Evolutionary conservation across 805 yeast genomes (phyloP).

Genomic region (Candida methanosorbosa): DNA sequence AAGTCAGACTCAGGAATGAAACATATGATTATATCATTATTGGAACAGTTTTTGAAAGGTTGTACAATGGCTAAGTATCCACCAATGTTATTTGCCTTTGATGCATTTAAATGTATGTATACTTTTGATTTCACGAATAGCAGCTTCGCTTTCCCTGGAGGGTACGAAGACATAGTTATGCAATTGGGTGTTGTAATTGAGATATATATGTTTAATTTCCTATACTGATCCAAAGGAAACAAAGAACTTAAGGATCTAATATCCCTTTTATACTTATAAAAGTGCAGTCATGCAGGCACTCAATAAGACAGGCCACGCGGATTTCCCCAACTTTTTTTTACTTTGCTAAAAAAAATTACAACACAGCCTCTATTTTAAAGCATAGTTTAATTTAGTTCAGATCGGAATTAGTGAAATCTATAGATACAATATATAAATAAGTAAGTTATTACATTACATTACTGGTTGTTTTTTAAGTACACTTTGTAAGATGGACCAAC

Average conservation of each 20-base stretch:
- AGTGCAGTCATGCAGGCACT: too few relatives aligned
- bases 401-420: too few relatives aligned
- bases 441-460: background rate
- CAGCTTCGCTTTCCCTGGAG: slow-evolving; percentile 36
- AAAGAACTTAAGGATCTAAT: too few relatives aligned
- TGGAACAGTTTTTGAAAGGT: slow-evolving; percentile 36
- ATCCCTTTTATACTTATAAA: too few relatives aligned
- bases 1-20: slow-evolving; percentile 56
- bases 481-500: slow-evolving; percentile 1
- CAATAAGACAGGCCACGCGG: too few relatives aligned
- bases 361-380: too few relatives aligned
- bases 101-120: slow-evolving; percentile 73
- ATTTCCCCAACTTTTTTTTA: too few relatives aligned
- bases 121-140: slow-evolving; percentile 59
- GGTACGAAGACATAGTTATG: slow-evolving; percentile 10
- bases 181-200: too few relatives aligned
- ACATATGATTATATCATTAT: slow-evolving; percentile 52
- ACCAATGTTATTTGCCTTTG: slow-evolving; percentile 65
- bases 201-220: too few relatives aligned
- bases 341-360: too few relatives aligned
- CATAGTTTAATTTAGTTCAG: too few relatives aligned
- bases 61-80: slow-evolving; percentile 67
- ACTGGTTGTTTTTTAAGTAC: background rate
- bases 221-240: too few relatives aligned
- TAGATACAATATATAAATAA: background rate